Conservation (phyloP, 1,139 yeast species). For the Scheffersomyces illinoinensis region DNA sequence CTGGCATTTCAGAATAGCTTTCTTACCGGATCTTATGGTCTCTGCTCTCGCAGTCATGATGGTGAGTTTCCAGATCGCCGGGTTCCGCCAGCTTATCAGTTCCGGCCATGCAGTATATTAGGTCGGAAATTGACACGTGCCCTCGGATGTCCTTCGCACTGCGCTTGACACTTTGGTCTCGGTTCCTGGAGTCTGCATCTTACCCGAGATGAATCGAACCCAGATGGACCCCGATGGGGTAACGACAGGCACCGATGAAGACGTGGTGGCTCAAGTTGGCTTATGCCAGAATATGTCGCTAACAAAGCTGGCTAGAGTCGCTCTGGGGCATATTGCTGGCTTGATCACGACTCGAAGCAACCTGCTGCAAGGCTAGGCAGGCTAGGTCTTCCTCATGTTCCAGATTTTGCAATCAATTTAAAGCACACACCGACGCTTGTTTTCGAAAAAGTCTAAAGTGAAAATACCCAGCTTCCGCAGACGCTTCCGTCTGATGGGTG, state of each 20-base stretch:
- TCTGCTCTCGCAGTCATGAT: not conserved
- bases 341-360: not conserved
- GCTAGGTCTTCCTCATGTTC: not conserved
- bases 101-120: not conserved
- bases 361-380: not conserved
- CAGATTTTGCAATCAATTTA: not conserved
- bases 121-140: not conserved
- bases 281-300: not conserved
- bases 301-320: not conserved
- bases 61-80: not conserved
- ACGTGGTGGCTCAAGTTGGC: not conserved
- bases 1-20: not conserved
- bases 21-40: not conserved
- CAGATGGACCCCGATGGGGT: not conserved
- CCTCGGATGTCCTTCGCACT: not conserved
- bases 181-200: not conserved
- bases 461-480: not conserved
- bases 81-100: not conserved
- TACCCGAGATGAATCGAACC: not conserved
- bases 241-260: not conserved
- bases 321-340: not conserved
- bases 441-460: not conserved
- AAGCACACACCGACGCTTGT: not conserved
- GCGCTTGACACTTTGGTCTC: not conserved
- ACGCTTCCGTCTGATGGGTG: too few relatives aligned